These are phyloP conservation scores for Fusarium multiceps DNA, from an alignment of 2,329 filamentous ascomycete species.

Conservation along the genomic window DNA sequence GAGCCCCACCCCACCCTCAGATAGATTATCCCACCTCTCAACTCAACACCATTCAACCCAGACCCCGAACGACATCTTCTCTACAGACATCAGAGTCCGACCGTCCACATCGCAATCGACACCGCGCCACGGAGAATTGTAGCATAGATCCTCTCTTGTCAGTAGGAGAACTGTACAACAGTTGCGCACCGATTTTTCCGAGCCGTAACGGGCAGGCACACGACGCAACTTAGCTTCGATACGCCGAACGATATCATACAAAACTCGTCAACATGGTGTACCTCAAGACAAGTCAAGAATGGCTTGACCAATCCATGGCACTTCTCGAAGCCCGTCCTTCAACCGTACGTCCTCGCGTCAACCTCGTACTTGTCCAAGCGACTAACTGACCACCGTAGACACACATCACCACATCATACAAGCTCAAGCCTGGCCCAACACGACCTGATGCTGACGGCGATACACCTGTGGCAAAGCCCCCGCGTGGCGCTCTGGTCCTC, in stretches of 20 bases:
- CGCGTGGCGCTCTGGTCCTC: slow-evolving; percentile 78
- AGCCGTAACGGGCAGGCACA: slow-evolving; percentile 11
- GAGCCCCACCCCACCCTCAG: slow-evolving; percentile 37
- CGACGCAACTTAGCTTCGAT: slow-evolving; percentile 6
- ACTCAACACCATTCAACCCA: slow-evolving; percentile 31
- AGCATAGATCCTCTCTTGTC: neutral
- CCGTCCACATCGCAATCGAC: neutral
- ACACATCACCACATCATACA: slow-evolving; percentile 92
- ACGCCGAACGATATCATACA: neutral
- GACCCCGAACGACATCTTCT: slow-evolving; percentile 18
- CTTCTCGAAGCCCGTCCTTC: slow-evolving; percentile 87
- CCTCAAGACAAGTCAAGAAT: slow-evolving; percentile 85
- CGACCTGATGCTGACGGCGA: slow-evolving; percentile 45
- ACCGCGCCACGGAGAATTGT: neutral
- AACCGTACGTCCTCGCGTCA: slow-evolving; percentile 68
- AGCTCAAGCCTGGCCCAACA: slow-evolving; percentile 63
- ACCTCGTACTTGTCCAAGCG: neutral
- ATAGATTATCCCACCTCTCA: slow-evolving; percentile 36
- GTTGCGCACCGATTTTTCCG: neutral
- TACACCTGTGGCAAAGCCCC: slow-evolving; percentile 56
- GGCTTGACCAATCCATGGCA: slow-evolving; percentile 87
- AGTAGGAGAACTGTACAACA: neutral
- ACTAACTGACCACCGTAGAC: slow-evolving; percentile 67
- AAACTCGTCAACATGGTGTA: slow-evolving; percentile 69
- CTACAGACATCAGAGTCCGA: neutral